A percentile compares a stretch with the other conserved stretches of the same genome.
Conservation (phyloP, 2,329 filamentous ascomycete species). For the Ceratocystis huliohia region DNA sequence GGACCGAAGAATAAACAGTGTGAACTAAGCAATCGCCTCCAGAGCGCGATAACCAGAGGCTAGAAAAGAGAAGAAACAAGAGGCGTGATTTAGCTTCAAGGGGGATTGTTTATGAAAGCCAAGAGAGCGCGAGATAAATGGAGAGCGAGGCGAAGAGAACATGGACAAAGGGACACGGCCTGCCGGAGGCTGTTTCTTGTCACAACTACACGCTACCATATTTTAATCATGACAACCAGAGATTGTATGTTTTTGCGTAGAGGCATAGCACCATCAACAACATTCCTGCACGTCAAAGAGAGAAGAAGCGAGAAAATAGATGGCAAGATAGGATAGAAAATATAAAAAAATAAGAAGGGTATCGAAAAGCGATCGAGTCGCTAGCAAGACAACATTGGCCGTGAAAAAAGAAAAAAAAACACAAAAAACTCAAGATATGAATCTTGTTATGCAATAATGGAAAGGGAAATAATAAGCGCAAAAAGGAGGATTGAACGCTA, state of each 20-base stretch:
- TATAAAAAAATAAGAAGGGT: constrained; percentile 17
- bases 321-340: not conserved
- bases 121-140: not conserved
- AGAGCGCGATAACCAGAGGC: not conserved
- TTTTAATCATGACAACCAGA: not conserved
- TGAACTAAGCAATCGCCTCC: not conserved
- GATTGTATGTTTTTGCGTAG: not conserved
- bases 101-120: not conserved
- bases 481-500: not conserved
- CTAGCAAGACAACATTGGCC: constrained; percentile 1
- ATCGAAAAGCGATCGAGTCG: constrained; percentile 19
- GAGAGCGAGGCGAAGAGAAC: not conserved
- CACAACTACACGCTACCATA: not conserved
- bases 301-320: constrained; percentile 2
- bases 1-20: not conserved
- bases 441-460: not conserved
- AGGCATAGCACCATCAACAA: no score
- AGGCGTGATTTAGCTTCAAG: not conserved
- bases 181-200: not conserved
- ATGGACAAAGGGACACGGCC: not conserved
- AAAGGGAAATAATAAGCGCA: not conserved
- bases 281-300: not conserved
- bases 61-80: no score
- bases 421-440: not conserved
- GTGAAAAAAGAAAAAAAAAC: constrained; percentile 8